Percentiles rank a stretch among this genome's conserved stretches.
Conservation (phyloP, 805 yeast genomes). For the Scheffersomyces coipomensis region DNA sequence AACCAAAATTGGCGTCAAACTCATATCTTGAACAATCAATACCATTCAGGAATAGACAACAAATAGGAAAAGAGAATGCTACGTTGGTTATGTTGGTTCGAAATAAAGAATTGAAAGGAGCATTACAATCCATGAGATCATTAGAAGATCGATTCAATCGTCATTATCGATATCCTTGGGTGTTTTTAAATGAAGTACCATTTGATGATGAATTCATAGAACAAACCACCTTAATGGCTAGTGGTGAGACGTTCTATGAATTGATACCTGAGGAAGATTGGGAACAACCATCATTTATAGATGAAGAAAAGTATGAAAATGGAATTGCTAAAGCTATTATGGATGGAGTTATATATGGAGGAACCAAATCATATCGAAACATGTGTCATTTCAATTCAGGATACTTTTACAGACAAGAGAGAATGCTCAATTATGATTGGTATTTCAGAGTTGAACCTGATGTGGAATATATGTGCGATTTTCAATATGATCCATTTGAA, state of each 20-base stretch:
- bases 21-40: conserved; percentile 19
- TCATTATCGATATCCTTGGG: conserved; percentile 43
- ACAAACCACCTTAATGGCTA: conserved; percentile 43
- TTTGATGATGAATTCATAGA: conserved; percentile 40
- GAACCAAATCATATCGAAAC: conserved; percentile 50
- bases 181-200: conserved; percentile 43
- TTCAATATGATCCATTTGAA: conserved; percentile 53
- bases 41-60: conserved; percentile 29
- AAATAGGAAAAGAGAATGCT: conserved; percentile 70
- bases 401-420: conserved; percentile 47
- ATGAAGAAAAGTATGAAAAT: conserved; percentile 23
- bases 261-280: conserved; percentile 40
- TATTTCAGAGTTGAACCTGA: conserved; percentile 65
- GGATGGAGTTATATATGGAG: conserved; percentile 44
- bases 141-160: conserved; percentile 43
- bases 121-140: conserved; percentile 47
- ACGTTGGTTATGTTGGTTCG: conserved; percentile 85
- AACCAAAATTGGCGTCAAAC: conserved; percentile 27
- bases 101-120: conserved; percentile 74
- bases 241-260: conserved; percentile 40
- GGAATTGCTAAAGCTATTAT: conserved; percentile 17
- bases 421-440: conserved; percentile 48
- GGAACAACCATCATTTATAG: conserved; percentile 38
- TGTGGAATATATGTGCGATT: conserved; percentile 54
- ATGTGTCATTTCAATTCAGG: conserved; percentile 81